Percentiles rank a stretch among this genome's conserved stretches.
phyloP scores from a whole-genome alignment of 331 rosid genomes.

The Quercus lobata region DNA sequence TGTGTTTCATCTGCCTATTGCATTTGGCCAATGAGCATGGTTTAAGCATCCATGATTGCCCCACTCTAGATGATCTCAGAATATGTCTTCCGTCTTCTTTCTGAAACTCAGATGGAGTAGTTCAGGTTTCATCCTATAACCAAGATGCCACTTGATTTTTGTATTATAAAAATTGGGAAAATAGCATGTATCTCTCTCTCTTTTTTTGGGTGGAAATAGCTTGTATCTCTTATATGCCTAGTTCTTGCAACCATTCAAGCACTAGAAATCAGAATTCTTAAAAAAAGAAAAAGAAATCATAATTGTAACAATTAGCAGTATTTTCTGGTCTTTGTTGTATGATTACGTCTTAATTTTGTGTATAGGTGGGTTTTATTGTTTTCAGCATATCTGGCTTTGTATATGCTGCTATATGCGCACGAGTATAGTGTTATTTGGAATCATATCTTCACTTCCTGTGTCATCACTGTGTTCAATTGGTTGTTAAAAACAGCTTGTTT shows the following conservation, averaged over 20 bases:
- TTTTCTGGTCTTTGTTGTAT: not conserved
- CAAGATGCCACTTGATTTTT: not conserved
- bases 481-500: not conserved
- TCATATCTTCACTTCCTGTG: not conserved
- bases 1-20: constrained; percentile 34
- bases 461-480: not conserved
- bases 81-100: constrained; percentile 19
- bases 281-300: too few species aligned
- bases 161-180: not conserved
- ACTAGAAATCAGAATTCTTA: not conserved
- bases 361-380: not conserved
- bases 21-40: constrained; percentile 31
- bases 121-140: not conserved
- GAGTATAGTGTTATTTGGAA: not conserved
- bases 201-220: not conserved
- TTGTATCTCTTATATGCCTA: not conserved
- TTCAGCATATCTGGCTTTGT: not conserved
- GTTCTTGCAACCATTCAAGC: not conserved
- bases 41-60: constrained; percentile 17
- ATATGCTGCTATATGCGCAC: not conserved
- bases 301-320: not conserved
- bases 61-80: constrained; percentile 29
- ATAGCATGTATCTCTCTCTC: too few species aligned
- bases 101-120: not conserved
- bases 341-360: not conserved